phyloP scores from a whole-genome alignment of 371 early-diverging fungal species.

The Synchytrium microbalum region DNA sequence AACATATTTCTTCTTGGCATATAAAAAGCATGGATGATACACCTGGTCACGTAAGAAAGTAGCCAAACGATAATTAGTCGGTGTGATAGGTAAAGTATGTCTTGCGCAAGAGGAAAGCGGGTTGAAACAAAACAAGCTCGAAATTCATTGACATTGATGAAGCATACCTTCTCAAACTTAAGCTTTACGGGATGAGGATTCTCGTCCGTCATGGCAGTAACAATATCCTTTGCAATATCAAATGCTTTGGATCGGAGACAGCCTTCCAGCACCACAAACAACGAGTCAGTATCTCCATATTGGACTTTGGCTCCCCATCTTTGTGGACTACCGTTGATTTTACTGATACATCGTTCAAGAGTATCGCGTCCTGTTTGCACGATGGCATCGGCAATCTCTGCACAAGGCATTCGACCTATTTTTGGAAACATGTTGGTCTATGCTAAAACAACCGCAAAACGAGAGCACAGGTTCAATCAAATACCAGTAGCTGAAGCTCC shows the following conservation, averaged over 20 bases:
- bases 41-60: slow-evolving; percentile 43
- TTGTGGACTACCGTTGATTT: slow-evolving; percentile 36
- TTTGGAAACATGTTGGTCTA: no score
- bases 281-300: slow-evolving; percentile 87
- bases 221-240: slow-evolving; percentile 67
- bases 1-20: slow-evolving; percentile 86
- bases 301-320: slow-evolving; percentile 79
- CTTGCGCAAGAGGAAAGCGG: neutral
- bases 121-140: neutral
- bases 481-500: slow-evolving; percentile 74
- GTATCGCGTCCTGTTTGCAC: slow-evolving; percentile 76
- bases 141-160: neutral
- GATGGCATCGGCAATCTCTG: slow-evolving; percentile 84
- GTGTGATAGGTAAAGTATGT: neutral
- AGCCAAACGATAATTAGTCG: neutral
- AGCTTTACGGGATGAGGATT: slow-evolving; percentile 76
- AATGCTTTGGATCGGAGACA: slow-evolving; percentile 63
- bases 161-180: slow-evolving; percentile 74
- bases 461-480: slow-evolving; percentile 2
- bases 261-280: slow-evolving; percentile 75
- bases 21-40: slow-evolving; percentile 75
- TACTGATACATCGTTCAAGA: slow-evolving; percentile 49
- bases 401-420: slow-evolving; percentile 88
- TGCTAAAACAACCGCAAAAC: slow-evolving; percentile 3
- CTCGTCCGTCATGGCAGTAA: slow-evolving; percentile 55